phyloP scores from a whole-genome alignment of 441 rosid genomes.

The Gossypium gossypioides region DNA sequence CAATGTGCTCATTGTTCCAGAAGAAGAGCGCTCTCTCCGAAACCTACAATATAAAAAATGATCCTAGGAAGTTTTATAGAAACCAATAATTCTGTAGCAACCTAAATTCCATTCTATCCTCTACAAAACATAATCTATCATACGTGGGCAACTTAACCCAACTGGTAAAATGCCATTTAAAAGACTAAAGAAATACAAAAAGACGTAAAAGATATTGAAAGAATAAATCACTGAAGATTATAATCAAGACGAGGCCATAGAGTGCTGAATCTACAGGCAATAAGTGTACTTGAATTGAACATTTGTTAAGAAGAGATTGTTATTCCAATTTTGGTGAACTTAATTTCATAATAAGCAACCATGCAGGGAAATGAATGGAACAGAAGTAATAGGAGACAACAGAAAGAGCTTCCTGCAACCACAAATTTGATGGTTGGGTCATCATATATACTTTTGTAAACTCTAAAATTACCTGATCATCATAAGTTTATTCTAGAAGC shows the following conservation, averaged over 20 bases:
- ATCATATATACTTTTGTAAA: neutral
- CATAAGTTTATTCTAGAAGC: neutral
- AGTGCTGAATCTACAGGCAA: neutral
- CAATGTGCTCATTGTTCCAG: constrained; percentile 90
- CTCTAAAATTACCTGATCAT: neutral
- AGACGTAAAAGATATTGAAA: neutral
- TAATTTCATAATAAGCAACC: too few relatives aligned
- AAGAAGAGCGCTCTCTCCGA: constrained; percentile 86
- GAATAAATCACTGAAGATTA: neutral
- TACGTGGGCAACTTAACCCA: neutral
- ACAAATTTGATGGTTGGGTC: neutral
- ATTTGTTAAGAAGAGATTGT: neutral
- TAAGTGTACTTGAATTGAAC: neutral
- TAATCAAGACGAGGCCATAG: neutral
- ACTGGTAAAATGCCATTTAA: neutral
- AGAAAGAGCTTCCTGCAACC: neutral
- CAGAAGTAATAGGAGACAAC: neutral
- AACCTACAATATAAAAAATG: constrained; percentile 43
- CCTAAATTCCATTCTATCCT: neutral
- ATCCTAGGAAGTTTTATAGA: constrained; percentile 4
- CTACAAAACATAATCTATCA: neutral
- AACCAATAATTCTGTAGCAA: neutral
- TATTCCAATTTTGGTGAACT: neutral
- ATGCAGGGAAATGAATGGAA: neutral
- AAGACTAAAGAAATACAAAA: neutral